Base-by-base conservation (phyloP, 495 filamentous ascomycete genomes). In the Xeromyces bisporus region DNA sequence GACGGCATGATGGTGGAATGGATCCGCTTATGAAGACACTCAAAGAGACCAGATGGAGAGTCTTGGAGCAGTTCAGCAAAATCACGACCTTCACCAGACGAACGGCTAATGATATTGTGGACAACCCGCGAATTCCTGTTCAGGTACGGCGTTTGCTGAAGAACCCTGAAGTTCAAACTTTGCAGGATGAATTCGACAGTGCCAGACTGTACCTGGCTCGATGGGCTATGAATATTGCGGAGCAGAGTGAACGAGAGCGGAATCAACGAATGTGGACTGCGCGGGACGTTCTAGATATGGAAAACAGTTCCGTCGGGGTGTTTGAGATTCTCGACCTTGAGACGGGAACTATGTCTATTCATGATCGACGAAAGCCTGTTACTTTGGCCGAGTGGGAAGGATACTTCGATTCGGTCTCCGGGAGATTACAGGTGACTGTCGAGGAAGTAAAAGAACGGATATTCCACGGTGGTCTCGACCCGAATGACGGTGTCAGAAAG, bases 221-320 rank as follows among this genome's bases (percentile, higher is more conserved):
- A 27, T 97, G 89, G 89, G 89, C 89, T 0, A 96, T 96, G 89
- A 91, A 82, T 1, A 91, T 97, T 32, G 84, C 87, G 0, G 89
- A 97, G 50, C 89, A 96, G 56, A 81, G 84, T 44, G 89, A 97
- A 48, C 62, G 71, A 24, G 89, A 97, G 31, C 51, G 73, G 18
- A 81, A 71, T 32, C 73, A 80, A 48, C 64, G 85, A 23, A 91
- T 93, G 41, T 97, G 83, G 77, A 92, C 85, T 0, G 86, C 82
- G 3, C 75, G 74, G 43, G 89, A 97, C 58, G 76, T 93, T 10
- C 65, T 96, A 36, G 86, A 89, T 47, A 75, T 91, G 52, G 89
- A 97, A 51, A 77, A 94, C 36, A 92, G 80, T 30, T 77, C 80
- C 18, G 82, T 97, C 7, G 89, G 89, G 9, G 81, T 93, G 36